phyloP scores from a whole-genome alignment of 2,329 filamentous ascomycete species.

The Onygenales sp. region DNA sequence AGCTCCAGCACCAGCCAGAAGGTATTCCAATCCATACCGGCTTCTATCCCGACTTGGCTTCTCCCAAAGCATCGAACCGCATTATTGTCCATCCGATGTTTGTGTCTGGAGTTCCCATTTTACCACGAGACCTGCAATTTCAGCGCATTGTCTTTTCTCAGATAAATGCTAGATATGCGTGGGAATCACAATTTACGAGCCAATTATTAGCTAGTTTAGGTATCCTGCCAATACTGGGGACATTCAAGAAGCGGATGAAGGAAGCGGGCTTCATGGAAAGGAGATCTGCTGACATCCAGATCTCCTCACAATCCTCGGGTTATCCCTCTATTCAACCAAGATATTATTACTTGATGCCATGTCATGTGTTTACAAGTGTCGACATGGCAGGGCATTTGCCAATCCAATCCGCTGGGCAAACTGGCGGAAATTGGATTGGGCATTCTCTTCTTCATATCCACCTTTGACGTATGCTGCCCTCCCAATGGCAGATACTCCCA shows the following conservation, averaged over 20 bases:
- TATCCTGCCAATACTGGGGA: no score
- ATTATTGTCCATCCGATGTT: neutral
- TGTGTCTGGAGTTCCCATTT: no score
- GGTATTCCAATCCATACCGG: neutral
- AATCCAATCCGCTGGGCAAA: neutral
- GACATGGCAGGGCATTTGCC: neutral
- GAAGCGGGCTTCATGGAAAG: neutral
- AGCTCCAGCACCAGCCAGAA: neutral
- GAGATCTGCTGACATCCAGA: neutral
- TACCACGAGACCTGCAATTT: no score
- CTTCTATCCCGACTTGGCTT: neutral
- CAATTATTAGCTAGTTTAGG: no score
- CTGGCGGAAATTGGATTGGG: neutral
- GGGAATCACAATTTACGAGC: no score
- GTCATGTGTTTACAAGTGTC: neutral
- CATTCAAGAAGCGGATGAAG: neutral
- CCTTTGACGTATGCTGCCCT: neutral
- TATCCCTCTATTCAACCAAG: neutral
- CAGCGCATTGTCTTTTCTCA: no score
- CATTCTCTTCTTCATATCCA: neutral
- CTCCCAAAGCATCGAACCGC: neutral
- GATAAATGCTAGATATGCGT: no score
- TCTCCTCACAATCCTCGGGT: neutral
- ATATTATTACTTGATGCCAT: neutral
- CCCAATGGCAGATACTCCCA: neutral